A percentile compares a stretch with the other conserved stretches of the same genome.
Conservation (phyloP, 2,329 filamentous ascomycete genomes). For the Aureobasidium sp. region DNA sequence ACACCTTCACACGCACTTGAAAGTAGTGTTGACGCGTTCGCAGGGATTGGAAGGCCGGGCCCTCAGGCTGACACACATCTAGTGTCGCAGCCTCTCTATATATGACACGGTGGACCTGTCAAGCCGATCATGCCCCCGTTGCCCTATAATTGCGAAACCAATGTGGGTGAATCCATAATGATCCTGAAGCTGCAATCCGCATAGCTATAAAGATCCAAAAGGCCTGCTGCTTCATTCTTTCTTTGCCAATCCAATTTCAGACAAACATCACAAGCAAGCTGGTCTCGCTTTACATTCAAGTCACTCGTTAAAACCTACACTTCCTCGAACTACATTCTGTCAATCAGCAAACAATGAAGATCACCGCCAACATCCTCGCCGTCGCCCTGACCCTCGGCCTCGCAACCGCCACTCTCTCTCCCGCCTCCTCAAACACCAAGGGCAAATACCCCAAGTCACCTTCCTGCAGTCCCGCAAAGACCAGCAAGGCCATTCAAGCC, state of each 20-base stretch:
- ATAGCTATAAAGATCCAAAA: neutral
- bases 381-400: slow-evolving; percentile 12
- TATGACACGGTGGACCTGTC: neutral
- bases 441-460: slow-evolving; percentile 23
- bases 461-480: slow-evolving; percentile 25
- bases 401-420: slow-evolving; percentile 28
- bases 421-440: slow-evolving; percentile 31
- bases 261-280: neutral
- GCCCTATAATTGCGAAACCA: neutral
- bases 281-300: neutral
- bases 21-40: neutral
- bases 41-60: neutral
- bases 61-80: slow-evolving; percentile 1
- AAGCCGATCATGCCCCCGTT: neutral
- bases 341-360: neutral
- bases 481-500: slow-evolving; percentile 32
- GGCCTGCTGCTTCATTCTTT: neutral
- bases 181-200: neutral
- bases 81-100: slow-evolving; percentile 3
- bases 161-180: neutral
- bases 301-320: neutral
- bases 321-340: neutral
- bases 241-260: neutral
- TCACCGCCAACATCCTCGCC: slow-evolving; percentile 6
- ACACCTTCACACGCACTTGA: neutral